These are phyloP conservation scores for Canna indica DNA, from an alignment of 176 grass and related monocot species.

Conservation along the genomic window DNA sequence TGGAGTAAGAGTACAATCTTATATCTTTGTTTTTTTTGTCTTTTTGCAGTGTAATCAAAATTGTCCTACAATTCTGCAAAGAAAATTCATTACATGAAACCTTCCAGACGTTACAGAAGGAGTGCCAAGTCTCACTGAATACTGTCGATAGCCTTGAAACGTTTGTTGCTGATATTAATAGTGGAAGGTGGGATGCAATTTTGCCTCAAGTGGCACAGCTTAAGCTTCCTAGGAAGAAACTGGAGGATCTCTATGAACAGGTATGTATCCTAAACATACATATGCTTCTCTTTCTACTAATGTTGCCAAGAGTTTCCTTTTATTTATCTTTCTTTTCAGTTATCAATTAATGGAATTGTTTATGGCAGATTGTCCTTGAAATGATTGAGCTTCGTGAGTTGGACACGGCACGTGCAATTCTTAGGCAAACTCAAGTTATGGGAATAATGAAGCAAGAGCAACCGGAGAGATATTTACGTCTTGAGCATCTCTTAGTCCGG, in stretches of 20 bases:
- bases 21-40: conserved; percentile 3
- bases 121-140: conserved; percentile 95
- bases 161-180: conserved; percentile 68
- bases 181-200: conserved; percentile 85
- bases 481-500: conserved; percentile 85
- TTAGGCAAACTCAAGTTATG: conserved; percentile 96
- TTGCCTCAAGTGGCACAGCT: conserved; percentile 87
- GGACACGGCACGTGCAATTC: conserved; percentile 77
- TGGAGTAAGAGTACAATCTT: neutral
- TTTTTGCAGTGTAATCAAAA: conserved; percentile 75
- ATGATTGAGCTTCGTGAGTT: conserved; percentile 96
- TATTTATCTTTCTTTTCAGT: neutral
- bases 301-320: neutral
- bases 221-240: conserved; percentile 78
- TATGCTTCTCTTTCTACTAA: neutral
- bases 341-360: no score
- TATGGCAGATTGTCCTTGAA: conserved; percentile 73
- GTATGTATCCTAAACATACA: conserved; percentile 8
- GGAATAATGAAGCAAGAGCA: conserved; percentile 99
- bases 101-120: conserved; percentile 89
- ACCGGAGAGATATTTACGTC: conserved; percentile 83
- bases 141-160: conserved; percentile 84
- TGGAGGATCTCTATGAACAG: conserved; percentile 95
- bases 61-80: conserved; percentile 97
- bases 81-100: conserved; percentile 97